Percentiles rank a stretch among this genome's conserved stretches.
Evolutionary conservation across 352 stramenopile genomes (phyloP).

Genomic region (Pythium insidiosum): DNA sequence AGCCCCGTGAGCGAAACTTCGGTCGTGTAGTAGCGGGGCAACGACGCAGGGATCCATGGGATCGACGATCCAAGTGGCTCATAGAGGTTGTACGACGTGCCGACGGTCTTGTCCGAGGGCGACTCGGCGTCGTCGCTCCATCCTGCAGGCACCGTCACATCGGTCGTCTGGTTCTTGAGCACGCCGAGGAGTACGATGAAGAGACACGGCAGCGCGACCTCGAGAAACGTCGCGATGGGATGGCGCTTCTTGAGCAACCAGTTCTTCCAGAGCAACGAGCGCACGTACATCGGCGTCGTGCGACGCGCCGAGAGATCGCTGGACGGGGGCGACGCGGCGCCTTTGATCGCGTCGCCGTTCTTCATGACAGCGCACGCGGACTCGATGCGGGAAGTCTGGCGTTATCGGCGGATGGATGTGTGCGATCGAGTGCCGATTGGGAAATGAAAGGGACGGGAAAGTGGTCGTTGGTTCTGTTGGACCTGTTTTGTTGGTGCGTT

Average conservation of each 20-base stretch:
- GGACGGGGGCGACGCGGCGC: no score
- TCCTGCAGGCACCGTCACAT: conserved; percentile 35
- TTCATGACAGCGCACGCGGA: no score
- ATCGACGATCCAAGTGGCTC: conserved; percentile 21
- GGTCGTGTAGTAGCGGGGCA: conserved; percentile 43
- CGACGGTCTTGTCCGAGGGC: conserved; percentile 15
- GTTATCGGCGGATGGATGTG: no score
- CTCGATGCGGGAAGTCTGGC: no score
- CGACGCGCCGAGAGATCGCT: conserved; percentile 14
- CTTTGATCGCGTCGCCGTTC: no score
- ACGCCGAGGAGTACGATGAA: conserved; percentile 56
- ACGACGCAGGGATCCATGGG: conserved; percentile 13
- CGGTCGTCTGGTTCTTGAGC: conserved; percentile 37
- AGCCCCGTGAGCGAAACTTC: conserved; percentile 49
- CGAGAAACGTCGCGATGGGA: conserved; percentile 35
- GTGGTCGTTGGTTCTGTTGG: no score
- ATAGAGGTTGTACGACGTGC: conserved; percentile 50
- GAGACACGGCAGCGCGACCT: conserved; percentile 40
- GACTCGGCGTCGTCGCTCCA: conserved; percentile 31
- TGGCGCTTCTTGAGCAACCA: conserved; percentile 55
- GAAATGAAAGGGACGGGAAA: no score
- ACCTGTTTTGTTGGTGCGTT: no score
- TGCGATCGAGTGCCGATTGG: no score
- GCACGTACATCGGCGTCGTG: conserved; percentile 17
- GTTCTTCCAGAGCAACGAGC: conserved; percentile 64